Evolutionary conservation across 2,329 filamentous ascomycete species (phyloP), one percentile per base, ranked within the genome.

Genomic region (Dothideomycetes sp.): DNA sequence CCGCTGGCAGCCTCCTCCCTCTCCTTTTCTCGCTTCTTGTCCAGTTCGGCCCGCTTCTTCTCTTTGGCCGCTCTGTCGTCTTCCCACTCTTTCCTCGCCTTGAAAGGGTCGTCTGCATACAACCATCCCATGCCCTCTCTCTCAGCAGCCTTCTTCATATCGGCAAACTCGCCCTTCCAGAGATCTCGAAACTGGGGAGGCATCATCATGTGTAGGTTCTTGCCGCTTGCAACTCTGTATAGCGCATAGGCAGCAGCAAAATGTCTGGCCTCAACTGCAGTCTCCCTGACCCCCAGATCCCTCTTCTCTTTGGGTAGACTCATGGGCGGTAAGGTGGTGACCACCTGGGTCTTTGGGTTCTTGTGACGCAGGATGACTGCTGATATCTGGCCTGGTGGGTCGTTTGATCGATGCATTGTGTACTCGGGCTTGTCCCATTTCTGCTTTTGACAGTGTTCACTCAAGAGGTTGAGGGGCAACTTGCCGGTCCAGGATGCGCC

Each of bases 401-500:
- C 32, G 1, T 49, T 55, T 11, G 41, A 43, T 16, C 52, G 52
- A 35, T 53, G 49, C 66, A 86, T 85, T 47, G 81, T 82, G 60
- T 94, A 98, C 47, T 94, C 88, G 2, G 89, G 89, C 57, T 81
- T 89, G 49, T 86, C 84, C 91, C 91, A 98, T 57, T 85, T 86
- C 60, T 94, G 84, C 61, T 89, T 93, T 64, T 94, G 87, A 53
- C 88, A 95, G 63, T 94, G 84, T 68, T 96, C 91, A 27, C 84
- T 85, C 47, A 96, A 75, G 52, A 96, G 72, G 57, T 94, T 95
- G 47, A 95, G 84, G 1, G 91, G 91, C 22, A 98, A 68, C 60
- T 98, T 98, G 31, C 91, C 91, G 0, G 91, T 98, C 91, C 91
- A 98, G 50, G 87, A 95, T 43, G 86, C 78, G 36, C 91, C 91